These are phyloP conservation scores for Solanum hybrid DNA, from an alignment of 305 asterid species.

Conservation along the genomic window DNA sequence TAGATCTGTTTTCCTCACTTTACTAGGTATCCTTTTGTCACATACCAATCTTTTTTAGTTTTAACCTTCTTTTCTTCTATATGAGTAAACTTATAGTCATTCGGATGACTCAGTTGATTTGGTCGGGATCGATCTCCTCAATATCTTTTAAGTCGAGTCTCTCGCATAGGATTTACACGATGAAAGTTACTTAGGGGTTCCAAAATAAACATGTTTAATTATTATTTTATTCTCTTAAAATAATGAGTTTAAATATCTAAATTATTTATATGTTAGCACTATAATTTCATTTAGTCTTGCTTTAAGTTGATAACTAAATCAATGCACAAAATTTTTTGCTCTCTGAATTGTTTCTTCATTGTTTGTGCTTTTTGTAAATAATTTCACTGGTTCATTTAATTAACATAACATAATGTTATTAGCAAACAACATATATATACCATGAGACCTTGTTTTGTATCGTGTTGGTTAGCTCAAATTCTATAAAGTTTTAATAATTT, in stretches of 20 bases:
- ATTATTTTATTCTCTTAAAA: background rate
- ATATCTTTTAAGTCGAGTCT: background rate
- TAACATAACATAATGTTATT: background rate
- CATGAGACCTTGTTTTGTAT: background rate
- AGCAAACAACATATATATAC: background rate
- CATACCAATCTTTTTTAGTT: background rate
- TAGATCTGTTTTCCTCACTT: background rate
- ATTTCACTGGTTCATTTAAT: background rate
- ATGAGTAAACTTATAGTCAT: too few relatives aligned
- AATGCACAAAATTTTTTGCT: background rate
- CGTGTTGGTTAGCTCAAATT: background rate
- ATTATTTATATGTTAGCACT: background rate
- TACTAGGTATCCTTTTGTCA: background rate
- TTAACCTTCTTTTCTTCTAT: background rate
- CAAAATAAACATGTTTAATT: background rate
- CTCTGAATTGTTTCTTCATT: background rate
- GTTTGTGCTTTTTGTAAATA: background rate
- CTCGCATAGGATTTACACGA: background rate
- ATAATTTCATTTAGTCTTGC: background rate
- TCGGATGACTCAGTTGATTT: background rate
- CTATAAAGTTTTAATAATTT: background rate
- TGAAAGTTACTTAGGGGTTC: background rate
- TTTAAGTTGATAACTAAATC: background rate
- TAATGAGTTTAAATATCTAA: background rate
- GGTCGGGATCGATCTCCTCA: rapidly evolving